These are phyloP conservation scores for Sedum album DNA, from an alignment of 164 flowering plant species.

Conservation along the genomic window DNA sequence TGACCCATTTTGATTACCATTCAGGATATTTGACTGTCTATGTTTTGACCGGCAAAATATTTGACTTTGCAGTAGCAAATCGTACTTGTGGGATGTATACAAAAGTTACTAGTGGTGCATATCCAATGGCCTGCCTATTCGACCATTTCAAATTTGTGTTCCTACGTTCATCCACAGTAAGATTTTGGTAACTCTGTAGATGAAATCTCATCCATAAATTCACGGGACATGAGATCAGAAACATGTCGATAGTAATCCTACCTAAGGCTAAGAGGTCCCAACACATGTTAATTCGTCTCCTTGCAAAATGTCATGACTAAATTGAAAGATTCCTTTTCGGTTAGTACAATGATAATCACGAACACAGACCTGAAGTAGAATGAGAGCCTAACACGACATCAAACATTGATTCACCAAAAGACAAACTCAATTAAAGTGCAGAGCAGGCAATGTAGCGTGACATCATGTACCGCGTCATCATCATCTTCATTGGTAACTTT, in stretches of 20 bases:
- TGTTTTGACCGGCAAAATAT: too few species aligned
- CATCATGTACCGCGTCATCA: background rate
- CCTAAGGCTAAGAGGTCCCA: background rate
- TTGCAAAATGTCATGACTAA: background rate
- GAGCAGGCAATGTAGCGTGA: background rate
- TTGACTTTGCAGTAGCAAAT: too few species aligned
- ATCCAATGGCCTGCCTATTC: too few species aligned
- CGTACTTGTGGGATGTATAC: too few species aligned
- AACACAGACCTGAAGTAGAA: background rate
- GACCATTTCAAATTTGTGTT: too few species aligned
- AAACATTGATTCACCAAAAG: background rate
- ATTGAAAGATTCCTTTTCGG: background rate
- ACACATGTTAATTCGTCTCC: background rate
- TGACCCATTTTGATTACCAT: too few species aligned
- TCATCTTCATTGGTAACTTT: background rate
- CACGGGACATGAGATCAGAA: background rate
- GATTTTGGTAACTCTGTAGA: background rate
- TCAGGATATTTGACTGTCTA: too few species aligned
- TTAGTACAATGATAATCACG: background rate
- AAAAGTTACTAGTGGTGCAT: too few species aligned
- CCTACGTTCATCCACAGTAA: too few species aligned
- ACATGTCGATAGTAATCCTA: background rate
- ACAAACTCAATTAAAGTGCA: background rate
- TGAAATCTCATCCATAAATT: background rate
- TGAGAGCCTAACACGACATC: constrained; percentile 6